Base-by-base conservation (phyloP, 306 rosid genomes). In the Carpinus fangiana region DNA sequence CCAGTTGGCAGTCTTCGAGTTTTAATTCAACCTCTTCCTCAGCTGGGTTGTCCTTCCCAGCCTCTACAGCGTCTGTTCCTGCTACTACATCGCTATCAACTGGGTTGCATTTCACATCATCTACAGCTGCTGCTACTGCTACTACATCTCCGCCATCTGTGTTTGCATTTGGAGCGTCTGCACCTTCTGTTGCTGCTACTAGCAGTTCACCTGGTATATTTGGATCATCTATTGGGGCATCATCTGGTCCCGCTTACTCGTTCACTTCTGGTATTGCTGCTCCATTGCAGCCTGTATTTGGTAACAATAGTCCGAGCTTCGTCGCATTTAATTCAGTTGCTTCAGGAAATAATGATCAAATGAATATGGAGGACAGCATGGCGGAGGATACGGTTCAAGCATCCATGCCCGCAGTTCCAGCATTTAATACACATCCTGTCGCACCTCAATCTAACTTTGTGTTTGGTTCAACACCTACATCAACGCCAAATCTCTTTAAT, bases 311-410 rank as follows among this genome's bases (percentile, higher is more conserved):
- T 74, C 54, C 87, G 38, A 74, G n/a, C 43, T 90, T 86, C 13
- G 0, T n/a, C 26, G 26, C 78, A 23, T 85, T 89, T 57, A 74
- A 83, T 85, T 79, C 95, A 57, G 70, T 88, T 41, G 54, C 92
- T 36, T 16, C 79, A 0, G 86, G 79, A 70, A 91, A 85, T 88
- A 91, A 82, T 81, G 89, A 86, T 71, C 97, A 95, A 83, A 87
- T 78, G 89, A 86, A 73, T 70, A 89, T 90, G 97, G 97, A 88
- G 82, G 97, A 95, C 81, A 90, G 93, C 84, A 93, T 95, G 98
- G 96, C 98, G 1, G 99, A 95, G 82, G 99, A 92, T 82, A 88
- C 85, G 17, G 69, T 88, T 69, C 93, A 88, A 79, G 80, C 85
- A 61, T 50, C 87, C 13, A 72, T 69, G 3, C 82, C 93, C 3